Conservation (phyloP, 1,284 basidiomycete genomes). For the Puccinia triticina region DNA sequence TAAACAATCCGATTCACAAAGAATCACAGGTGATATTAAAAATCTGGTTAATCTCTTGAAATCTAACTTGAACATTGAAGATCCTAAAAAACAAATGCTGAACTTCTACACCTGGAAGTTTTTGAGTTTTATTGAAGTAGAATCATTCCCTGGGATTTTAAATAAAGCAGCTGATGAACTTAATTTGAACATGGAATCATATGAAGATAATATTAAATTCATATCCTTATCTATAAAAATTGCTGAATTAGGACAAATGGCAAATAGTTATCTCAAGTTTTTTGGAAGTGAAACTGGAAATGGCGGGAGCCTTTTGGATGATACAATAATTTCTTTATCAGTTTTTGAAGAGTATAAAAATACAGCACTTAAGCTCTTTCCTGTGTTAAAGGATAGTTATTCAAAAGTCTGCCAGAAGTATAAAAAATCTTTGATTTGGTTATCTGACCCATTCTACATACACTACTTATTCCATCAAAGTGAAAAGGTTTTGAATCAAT, state of each 20-base stretch:
- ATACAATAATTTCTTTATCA: not conserved
- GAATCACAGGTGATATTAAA: not conserved
- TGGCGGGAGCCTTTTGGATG: not conserved
- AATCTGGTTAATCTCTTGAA: not conserved
- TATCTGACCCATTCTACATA: not conserved
- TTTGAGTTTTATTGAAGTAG: not conserved
- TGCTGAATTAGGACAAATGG: not conserved
- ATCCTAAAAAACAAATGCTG: not conserved
- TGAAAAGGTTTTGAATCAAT: not conserved
- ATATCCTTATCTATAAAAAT: not conserved
- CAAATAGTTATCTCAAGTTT: not conserved
- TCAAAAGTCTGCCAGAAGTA: not conserved
- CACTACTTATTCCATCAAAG: not conserved
- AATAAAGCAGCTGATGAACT: not conserved
- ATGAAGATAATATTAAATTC: not conserved
- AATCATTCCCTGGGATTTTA: not conserved
- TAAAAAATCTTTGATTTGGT: not conserved
- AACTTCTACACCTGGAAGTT: constrained; percentile 2
- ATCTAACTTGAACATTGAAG: not conserved
- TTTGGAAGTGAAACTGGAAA: not conserved
- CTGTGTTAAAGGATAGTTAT: not conserved
- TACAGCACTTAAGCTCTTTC: not conserved
- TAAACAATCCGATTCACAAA: not conserved
- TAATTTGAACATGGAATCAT: not conserved
- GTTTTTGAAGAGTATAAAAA: not conserved